Evolutionary conservation across 1,139 yeast species (phyloP).

Genomic region (Debaryomycetaceae sp.): DNA sequence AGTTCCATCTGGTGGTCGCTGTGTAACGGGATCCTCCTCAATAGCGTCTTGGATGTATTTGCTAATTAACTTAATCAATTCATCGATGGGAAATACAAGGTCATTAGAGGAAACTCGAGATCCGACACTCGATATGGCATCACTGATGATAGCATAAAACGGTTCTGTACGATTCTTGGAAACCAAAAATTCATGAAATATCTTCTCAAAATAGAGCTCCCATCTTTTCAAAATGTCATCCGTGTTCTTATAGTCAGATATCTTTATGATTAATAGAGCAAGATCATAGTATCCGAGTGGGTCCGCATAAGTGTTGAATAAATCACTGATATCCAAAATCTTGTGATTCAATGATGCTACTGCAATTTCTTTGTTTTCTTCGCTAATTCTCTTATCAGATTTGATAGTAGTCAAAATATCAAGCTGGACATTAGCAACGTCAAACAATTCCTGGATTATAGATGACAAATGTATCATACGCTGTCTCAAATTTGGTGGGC

Average conservation of each 20-base stretch:
- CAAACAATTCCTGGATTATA: constrained; percentile 74
- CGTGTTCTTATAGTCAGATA: constrained; percentile 74
- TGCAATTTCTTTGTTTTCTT: constrained; percentile 46
- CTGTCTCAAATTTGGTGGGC: constrained; percentile 76
- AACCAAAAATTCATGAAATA: constrained; percentile 32
- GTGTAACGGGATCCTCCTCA: constrained; percentile 33
- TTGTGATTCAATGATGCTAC: constrained; percentile 56
- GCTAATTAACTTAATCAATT: constrained; percentile 58
- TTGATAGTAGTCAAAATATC: constrained; percentile 63
- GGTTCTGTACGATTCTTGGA: constrained; percentile 33
- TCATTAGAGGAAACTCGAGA: constrained; percentile 50
- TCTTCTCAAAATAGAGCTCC: constrained; percentile 57
- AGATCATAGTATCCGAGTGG: constrained; percentile 86
- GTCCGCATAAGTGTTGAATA: constrained; percentile 83
- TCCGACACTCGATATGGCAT: constrained; percentile 42
- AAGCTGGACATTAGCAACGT: constrained; percentile 85
- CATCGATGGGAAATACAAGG: constrained; percentile 76
- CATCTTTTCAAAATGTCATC: constrained; percentile 73
- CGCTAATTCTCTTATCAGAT: constrained; percentile 55
- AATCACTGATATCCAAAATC: constrained; percentile 68
- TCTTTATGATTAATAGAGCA: constrained; percentile 72
- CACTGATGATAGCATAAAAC: constrained; percentile 34
- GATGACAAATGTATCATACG: constrained; percentile 69
- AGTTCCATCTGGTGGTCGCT: constrained; percentile 42
- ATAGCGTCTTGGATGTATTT: constrained; percentile 38